Evolutionary conservation across 345 rosid species (phyloP), one percentile per base, ranked within the genome.

Genomic region (Bruguiera parviflora): DNA sequence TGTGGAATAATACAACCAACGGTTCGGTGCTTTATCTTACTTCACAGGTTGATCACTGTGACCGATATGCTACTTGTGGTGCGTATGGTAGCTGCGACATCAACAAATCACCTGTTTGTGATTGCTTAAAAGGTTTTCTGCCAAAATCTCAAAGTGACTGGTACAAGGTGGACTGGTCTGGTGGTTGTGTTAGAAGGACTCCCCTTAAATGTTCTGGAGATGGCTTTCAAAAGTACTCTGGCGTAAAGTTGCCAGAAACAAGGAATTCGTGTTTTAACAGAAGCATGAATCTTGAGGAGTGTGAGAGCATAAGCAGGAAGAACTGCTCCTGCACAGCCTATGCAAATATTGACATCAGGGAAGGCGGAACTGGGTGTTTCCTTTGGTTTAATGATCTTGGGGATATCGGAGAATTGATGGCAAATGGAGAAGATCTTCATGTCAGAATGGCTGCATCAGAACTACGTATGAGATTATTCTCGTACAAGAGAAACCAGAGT

Each of bases 301-400:
- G n/a, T n/a, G n/a, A n/a, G n/a, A n/a, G n/a, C n/a, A n/a, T n/a
- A n/a, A n/a, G n/a, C n/a, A n/a, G n/a, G n/a, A n/a, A n/a, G n/a
- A n/a, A n/a, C n/a, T n/a, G n/a, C n/a, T n/a, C n/a, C n/a, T n/a
- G n/a, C n/a, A n/a, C n/a, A n/a, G n/a, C n/a, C n/a, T n/a, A n/a
- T n/a, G n/a, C n/a, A n/a, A n/a, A n/a, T n/a, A n/a, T 31, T 71
- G 63, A 66, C 69, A 33, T 53, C 8, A 66, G 20, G 21, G 47
- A 33, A 29, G 69, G 61, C 33, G 69, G 69, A 19, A 66, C 61
- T 66, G 69, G 69, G 22, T 66, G 69, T 58, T 66, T 66, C 29
- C 69, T 66, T n/a, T 66, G 69, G 69, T 66, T 66, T 7, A 24
- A 24, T 66, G 33, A 53, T n/a, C 69, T 66, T 4, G 16, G 53